Base-by-base conservation (phyloP, 2,329 filamentous ascomycete genomes). In the Penicillium sp. region DNA sequence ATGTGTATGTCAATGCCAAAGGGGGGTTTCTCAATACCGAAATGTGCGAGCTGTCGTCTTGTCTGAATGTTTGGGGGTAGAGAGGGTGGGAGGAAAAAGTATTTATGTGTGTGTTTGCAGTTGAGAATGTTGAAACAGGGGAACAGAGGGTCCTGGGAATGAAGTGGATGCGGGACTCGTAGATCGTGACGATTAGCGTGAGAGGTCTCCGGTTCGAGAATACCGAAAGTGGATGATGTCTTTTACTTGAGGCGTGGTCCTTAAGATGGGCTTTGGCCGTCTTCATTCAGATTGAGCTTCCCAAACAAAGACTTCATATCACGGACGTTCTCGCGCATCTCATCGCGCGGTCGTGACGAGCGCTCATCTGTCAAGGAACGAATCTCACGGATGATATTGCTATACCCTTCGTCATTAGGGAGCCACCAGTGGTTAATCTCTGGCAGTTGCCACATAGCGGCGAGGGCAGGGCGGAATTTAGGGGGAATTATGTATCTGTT, bases 361-460 rank as follows among this genome's bases (percentile, higher is more conserved):
- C 90, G 84, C 60, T 94, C 90, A 63, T 90, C 86, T 27, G 91
- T 90, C 73, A 96, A 92, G 39, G 84, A 82, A 18, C 92, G 87
- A 57, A 96, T 86, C 50, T 83, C 87, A 47, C 86, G 86, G 50
- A 97, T 80, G 39, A 95, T 83, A 0, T 84, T 82, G 10, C 84
- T 87, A 64, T 89, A 89, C 1, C 84, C 85, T 75, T 93, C 88
- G 58, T 90, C 84, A 69, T 94, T 83, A 2, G 91, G 90, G 2
- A 97, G 81, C 94, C 94, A 99, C 90, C 91, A 97, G 53, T 87
- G 81, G 41, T 84, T 83, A 49, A 91, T 84, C 18, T 86, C 84
- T 13, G 84, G 81, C 40, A 90, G 83, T 56, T 82, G 79, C 80
- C 94, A 96, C 23, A 90, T 72, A 43, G 88, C 82, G 30, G 89